Conservation (phyloP, 345 rosid genomes). For the Rhodamnia rubescens region DNA sequence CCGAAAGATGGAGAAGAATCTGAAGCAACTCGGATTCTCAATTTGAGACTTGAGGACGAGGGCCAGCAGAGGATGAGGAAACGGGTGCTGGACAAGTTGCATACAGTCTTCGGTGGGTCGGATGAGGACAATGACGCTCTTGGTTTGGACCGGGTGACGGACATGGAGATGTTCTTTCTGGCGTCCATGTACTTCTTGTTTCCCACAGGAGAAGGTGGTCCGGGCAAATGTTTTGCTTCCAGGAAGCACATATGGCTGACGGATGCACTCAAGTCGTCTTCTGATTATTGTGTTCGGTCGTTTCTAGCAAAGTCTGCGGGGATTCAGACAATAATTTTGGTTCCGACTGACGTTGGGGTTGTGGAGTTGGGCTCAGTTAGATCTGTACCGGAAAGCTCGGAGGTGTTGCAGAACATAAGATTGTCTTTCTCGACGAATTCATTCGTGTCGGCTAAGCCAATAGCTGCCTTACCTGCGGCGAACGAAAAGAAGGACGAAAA, state of each 20-base stretch:
- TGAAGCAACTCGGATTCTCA: conserved; percentile 22
- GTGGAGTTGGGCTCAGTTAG: conserved; percentile 92
- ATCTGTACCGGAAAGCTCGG: conserved; percentile 58
- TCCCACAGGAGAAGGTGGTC: conserved; percentile 81
- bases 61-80: conserved; percentile 76
- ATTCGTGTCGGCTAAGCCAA: conserved; percentile 19
- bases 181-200: conserved; percentile 98
- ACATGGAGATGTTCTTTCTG: conserved; percentile 85
- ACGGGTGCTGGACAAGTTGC: conserved; percentile 78
- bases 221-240: conserved; percentile 74
- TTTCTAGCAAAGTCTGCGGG: conserved; percentile 75
- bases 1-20: conserved; percentile 74
- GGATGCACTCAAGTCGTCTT: conserved; percentile 29
- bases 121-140: conserved; percentile 83
- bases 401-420: conserved; percentile 42
- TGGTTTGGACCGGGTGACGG: conserved; percentile 81
- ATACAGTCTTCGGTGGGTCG: conserved; percentile 67
- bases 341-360: conserved; percentile 83
- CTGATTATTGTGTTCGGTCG: conserved; percentile 82
- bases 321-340: conserved; percentile 68
- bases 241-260: conserved; percentile 71
- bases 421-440: conserved; percentile 39
- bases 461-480: conserved; percentile 12
- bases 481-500: conserved; percentile 33
- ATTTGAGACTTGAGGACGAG: conserved; percentile 38